Evolutionary conservation across 2,329 filamentous ascomycete genomes (phyloP), one percentile per base, ranked within the genome.

Genomic region (Fusarium armeniacum): DNA sequence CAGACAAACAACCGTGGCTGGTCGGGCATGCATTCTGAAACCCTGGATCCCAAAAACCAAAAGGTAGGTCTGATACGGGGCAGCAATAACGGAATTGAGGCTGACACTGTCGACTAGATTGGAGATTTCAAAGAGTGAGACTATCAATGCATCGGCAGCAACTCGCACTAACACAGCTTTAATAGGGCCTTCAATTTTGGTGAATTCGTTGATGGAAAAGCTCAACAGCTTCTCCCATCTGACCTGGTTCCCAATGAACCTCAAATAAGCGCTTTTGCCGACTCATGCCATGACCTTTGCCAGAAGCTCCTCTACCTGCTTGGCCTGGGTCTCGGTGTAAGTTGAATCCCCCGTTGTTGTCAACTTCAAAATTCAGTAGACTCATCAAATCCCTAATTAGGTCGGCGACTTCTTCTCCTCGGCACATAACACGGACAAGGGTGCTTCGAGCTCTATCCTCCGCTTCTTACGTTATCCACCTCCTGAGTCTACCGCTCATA

Each of bases 131-230:
- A 97, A 84, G 93, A 97, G 93, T 94, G 81, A 75, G 82, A 24
- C 20, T 35, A 15, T 49, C 38, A 32, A 33, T 35, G 13, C 44
- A 36, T 41, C 6, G 6, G 28, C 3, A 9, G 22, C 30, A 10
- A 26, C n/a, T 38, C 20, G 12, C 63, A 59, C 43, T 43, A 56
- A 56, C 50, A 43, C 40, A 10, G 16, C 28, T 43, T 49, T 9
- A 12, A 58, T 71, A 96, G 94, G 83, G 93, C 91, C 38, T 95
- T 98, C 85, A 99, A 98, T 82, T 91, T 98, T 76, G 93, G 91
- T 69, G 89, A 93, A 72, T 97, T 96, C 77, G 77, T 83, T 60
- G 73, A 89, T 67, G 86, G 88, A 71, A 89, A 90, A 79, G 86
- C 91, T 16, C 89, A 91, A 66, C 95, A 98, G 78, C 90, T 91